Conservation (phyloP, 306 rosid genomes). For the Dalbergia oliveri region DNA sequence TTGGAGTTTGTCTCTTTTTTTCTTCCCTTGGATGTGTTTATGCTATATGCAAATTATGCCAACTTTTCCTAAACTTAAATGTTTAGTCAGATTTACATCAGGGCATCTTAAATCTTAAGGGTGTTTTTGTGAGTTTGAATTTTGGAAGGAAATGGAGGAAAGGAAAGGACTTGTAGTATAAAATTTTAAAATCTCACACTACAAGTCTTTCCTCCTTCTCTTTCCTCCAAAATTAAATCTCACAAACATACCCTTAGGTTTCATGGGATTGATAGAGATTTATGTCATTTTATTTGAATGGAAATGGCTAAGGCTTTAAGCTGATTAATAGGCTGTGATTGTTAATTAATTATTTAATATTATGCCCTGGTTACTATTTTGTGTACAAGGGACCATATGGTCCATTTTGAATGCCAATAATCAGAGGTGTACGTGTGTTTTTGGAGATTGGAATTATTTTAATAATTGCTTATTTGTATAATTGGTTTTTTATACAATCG, state of each 20-base stretch:
- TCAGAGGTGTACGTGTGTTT: too few species aligned
- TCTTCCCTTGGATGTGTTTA: conserved; percentile 49
- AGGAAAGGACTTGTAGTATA: too few species aligned
- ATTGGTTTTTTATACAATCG: too few species aligned
- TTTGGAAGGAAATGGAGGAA: too few species aligned
- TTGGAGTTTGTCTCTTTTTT: too few species aligned
- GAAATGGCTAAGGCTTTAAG: neutral
- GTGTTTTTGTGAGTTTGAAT: too few species aligned
- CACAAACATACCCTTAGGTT: neutral
- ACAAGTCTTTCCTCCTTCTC: too few species aligned
- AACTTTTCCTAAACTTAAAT: conserved; percentile 39
- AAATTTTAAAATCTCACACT: too few species aligned
- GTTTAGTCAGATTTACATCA: conserved; percentile 11
- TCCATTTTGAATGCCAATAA: conserved; percentile 4
- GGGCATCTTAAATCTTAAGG: neutral
- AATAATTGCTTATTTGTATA: too few species aligned
- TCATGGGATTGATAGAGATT: conserved; percentile 8
- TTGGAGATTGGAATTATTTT: too few species aligned
- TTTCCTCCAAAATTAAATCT: too few species aligned
- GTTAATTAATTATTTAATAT: neutral
- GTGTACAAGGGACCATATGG: neutral
- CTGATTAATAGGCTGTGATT: conserved; percentile 5
- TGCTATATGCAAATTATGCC: conserved; percentile 66
- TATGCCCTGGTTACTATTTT: neutral
- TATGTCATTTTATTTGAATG: conserved; percentile 2